These are phyloP conservation scores for Coniochaeta prunicola DNA, from an alignment of 2,329 filamentous ascomycete genomes.

Conservation along the genomic window DNA sequence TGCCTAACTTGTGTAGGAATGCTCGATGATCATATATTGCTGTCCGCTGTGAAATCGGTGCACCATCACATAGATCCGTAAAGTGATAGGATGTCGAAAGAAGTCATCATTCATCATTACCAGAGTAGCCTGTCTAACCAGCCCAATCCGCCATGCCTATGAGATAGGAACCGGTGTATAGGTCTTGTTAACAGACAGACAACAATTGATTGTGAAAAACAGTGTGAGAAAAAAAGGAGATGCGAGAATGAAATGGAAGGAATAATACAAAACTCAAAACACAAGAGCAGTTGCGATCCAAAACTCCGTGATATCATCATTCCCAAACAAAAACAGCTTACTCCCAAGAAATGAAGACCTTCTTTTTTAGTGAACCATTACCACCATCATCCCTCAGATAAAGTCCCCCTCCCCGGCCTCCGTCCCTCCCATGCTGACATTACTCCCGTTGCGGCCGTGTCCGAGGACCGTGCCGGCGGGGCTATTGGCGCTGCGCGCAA, in stretches of 20 bases:
- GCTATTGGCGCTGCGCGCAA: conserved; percentile 11
- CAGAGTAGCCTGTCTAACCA: background rate
- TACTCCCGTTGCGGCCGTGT: conserved; percentile 17
- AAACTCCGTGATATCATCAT: background rate
- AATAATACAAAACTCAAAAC: background rate
- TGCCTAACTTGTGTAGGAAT: background rate
- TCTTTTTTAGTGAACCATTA: background rate
- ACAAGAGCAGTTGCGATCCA: background rate
- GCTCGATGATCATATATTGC: background rate
- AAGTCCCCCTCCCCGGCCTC: conserved; percentile 5
- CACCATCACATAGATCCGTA: background rate
- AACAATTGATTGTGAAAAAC: background rate
- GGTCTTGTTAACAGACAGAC: background rate
- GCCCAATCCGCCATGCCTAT: background rate
- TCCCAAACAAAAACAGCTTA: background rate
- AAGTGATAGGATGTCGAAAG: background rate
- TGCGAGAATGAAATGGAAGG: background rate
- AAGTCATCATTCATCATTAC: background rate
- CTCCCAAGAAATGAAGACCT: background rate
- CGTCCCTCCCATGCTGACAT: conserved; percentile 23
- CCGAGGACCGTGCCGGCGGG: conserved; percentile 2
- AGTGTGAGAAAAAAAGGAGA: background rate
- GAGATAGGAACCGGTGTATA: background rate
- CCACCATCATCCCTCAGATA: background rate
- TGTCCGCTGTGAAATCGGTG: background rate